These are phyloP conservation scores for Pestalotiopsis sp. DNA, from an alignment of 2,329 filamentous ascomycete species.

Conservation along the genomic window DNA sequence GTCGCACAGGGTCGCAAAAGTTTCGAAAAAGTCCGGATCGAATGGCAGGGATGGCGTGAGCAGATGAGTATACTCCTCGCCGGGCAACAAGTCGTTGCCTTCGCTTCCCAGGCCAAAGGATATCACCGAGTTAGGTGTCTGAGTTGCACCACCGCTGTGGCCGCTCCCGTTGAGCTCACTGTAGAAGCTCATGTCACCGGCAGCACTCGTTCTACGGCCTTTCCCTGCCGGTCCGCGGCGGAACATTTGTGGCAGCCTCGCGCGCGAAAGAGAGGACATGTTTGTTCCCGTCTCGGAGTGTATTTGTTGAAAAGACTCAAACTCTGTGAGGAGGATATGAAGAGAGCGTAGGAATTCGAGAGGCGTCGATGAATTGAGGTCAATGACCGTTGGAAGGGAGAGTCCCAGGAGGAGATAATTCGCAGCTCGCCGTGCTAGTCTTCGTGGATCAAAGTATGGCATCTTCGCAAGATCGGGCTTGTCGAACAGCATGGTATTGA, in stretches of 20 bases:
- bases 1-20: slow-evolving; percentile 93
- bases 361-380: slow-evolving; percentile 78
- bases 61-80: slow-evolving; percentile 86
- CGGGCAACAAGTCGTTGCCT: slow-evolving; percentile 70
- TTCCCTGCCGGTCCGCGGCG: slow-evolving; percentile 65
- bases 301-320: slow-evolving; percentile 88
- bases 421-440: slow-evolving; percentile 85
- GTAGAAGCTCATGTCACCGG: slow-evolving; percentile 36
- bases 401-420: slow-evolving; percentile 93
- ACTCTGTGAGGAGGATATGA: slow-evolving; percentile 84
- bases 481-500: slow-evolving; percentile 94
- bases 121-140: slow-evolving; percentile 47
- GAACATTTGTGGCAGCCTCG: slow-evolving; percentile 82
- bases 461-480: slow-evolving; percentile 78
- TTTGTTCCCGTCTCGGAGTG: slow-evolving; percentile 76
- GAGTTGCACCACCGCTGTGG: slow-evolving; percentile 27
- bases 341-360: slow-evolving; percentile 86
- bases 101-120: slow-evolving; percentile 53
- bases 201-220: slow-evolving; percentile 55
- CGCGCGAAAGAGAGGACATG: slow-evolving; percentile 71
- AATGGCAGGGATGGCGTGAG: slow-evolving; percentile 93
- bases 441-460: slow-evolving; percentile 82
- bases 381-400: slow-evolving; percentile 85
- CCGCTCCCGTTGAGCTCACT: slow-evolving; percentile 13
- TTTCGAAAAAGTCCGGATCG: slow-evolving; percentile 96